Evolutionary conservation across 495 filamentous ascomycete species (phyloP).

Genomic region (Penicillium desertorum): DNA sequence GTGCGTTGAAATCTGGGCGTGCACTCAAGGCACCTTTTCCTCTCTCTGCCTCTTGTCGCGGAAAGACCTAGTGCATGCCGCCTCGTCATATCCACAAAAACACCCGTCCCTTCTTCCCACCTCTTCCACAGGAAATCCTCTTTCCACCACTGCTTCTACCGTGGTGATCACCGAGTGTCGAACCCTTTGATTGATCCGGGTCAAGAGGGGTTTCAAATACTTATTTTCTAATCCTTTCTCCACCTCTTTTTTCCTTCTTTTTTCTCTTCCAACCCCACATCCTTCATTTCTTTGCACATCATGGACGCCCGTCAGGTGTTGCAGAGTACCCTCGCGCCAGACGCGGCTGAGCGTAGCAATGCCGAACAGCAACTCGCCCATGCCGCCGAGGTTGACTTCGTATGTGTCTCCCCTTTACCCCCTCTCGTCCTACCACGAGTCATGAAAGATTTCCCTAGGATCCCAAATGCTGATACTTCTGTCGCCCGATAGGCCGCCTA

Average conservation of each 20-base stretch:
- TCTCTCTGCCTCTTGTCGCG: conserved; percentile 29
- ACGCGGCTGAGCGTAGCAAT: conserved; percentile 81
- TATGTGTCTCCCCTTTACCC: conserved; percentile 53
- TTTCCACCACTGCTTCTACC: conserved; percentile 24
- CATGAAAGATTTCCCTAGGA: background rate
- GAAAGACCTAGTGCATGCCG: conserved; percentile 42
- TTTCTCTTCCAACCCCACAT: conserved; percentile 32
- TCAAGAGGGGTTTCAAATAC: conserved; percentile 14
- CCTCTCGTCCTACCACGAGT: conserved; percentile 1
- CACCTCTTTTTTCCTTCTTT: conserved; percentile 30
- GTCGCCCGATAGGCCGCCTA: conserved; percentile 69
- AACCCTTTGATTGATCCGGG: conserved; percentile 15
- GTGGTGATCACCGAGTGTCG: conserved; percentile 24
- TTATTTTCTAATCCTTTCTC: conserved; percentile 14
- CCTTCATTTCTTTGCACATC: conserved; percentile 35
- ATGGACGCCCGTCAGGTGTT: conserved; percentile 86
- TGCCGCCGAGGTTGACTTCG: conserved; percentile 91
- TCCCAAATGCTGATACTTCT: conserved; percentile 6
- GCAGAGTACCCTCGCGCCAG: conserved; percentile 85
- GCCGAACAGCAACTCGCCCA: conserved; percentile 92
- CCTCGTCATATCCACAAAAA: conserved; percentile 45
- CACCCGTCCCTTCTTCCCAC: conserved; percentile 35
- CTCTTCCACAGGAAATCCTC: conserved; percentile 25
- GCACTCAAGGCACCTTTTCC: conserved; percentile 33
- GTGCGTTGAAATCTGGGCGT: conserved; percentile 20